Conservation (phyloP, 202 grass and related monocot species). For the Digitaria exilis region DNA sequence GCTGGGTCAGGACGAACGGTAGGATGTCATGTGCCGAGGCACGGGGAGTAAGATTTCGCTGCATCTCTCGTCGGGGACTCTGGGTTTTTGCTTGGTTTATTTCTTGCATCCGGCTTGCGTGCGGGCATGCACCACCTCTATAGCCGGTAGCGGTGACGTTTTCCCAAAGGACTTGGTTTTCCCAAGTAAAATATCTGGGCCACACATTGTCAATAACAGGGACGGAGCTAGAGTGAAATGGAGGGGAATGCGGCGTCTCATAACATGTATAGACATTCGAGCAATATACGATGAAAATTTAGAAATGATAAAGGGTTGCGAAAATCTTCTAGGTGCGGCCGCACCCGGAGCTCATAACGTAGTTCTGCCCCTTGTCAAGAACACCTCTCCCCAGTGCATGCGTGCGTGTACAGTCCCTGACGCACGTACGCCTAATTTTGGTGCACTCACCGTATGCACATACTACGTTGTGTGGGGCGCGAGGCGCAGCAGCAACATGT, state of each 20-base stretch:
- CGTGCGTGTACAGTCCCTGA: not conserved
- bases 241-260: no score
- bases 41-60: not conserved
- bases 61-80: not conserved
- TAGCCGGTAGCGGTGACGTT: not conserved
- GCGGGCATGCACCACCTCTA: not conserved
- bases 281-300: no score
- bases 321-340: no score
- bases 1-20: not conserved
- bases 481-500: not conserved
- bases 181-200: not conserved
- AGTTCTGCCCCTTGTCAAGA: no score
- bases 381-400: not conserved
- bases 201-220: not conserved
- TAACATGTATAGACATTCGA: no score
- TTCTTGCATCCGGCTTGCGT: not conserved
- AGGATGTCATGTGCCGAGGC: not conserved
- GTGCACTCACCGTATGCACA: not conserved
- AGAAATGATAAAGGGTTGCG: no score
- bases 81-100: not conserved
- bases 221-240: no score
- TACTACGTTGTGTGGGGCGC: not conserved
- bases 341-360: no score
- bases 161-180: not conserved
- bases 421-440: not conserved